Conservation (phyloP, 805 yeast genomes). For the Metschnikowia similis region DNA sequence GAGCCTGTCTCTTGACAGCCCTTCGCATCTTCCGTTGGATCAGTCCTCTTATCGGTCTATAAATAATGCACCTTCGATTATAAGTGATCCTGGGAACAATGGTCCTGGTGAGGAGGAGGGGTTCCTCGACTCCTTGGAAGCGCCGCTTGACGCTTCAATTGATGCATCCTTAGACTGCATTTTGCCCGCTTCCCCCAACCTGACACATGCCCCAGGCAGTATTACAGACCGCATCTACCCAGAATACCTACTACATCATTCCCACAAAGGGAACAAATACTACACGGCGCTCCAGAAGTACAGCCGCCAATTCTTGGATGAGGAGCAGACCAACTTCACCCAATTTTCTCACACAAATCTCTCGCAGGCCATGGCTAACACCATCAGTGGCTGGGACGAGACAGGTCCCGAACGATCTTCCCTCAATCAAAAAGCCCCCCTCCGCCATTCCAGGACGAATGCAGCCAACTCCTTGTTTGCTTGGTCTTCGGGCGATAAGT, state of each 20-base stretch:
- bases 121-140: no score
- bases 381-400: constrained; percentile 12
- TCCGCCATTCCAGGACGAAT: constrained; percentile 7
- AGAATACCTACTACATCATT: constrained; percentile 30
- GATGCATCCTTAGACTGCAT: not conserved
- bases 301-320: constrained; percentile 29
- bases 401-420: constrained; percentile 2
- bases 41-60: no score
- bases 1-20: no score
- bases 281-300: constrained; percentile 32
- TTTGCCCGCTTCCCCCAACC: not conserved
- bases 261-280: constrained; percentile 26
- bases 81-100: no score
- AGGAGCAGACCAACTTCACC: constrained; percentile 14
- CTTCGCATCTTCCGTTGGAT: no score
- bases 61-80: no score
- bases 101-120: no score
- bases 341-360: constrained; percentile 25
- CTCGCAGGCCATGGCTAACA: constrained; percentile 1
- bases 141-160: not conserved
- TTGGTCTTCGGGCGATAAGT: constrained; percentile 42
- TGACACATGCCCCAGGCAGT: not conserved
- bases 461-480: constrained; percentile 34
- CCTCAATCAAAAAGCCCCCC: not conserved
- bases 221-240: constrained; percentile 22